These are phyloP conservation scores for Steccherinum ochraceum DNA, from an alignment of 768 basidiomycete genomes.

Conservation along the genomic window DNA sequence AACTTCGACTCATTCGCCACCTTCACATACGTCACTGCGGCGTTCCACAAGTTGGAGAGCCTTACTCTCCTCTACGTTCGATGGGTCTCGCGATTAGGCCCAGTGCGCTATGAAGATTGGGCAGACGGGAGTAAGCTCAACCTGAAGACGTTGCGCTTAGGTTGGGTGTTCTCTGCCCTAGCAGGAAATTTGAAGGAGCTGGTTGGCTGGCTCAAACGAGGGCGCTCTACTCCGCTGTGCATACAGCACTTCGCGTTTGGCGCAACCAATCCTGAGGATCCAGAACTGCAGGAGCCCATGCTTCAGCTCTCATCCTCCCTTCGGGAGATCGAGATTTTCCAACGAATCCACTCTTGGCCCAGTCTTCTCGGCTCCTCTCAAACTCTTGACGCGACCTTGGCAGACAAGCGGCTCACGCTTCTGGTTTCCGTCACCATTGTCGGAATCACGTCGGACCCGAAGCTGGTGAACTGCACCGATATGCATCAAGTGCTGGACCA, in stretches of 20 bases:
- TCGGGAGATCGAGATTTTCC: not conserved
- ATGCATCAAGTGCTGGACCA: not conserved
- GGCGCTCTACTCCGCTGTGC: not conserved
- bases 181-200: not conserved
- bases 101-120: not conserved
- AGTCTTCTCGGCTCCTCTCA: not conserved
- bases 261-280: not conserved
- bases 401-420: not conserved
- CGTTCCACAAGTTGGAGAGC: not conserved
- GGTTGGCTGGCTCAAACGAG: not conserved
- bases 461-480: not conserved
- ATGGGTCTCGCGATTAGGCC: not conserved
- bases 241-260: not conserved
- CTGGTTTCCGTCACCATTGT: not conserved
- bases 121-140: not conserved
- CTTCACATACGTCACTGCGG: not conserved
- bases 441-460: not conserved
- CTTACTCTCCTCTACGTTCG: not conserved
- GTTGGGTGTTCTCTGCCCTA: not conserved
- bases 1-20: not conserved
- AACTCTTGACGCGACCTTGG: not conserved
- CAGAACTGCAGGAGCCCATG: not conserved
- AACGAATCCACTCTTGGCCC: not conserved
- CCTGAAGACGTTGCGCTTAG: not conserved
- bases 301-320: not conserved